Evolutionary conservation across 345 rosid genomes (phyloP).

Genomic region (Euclidium syriacum): DNA sequence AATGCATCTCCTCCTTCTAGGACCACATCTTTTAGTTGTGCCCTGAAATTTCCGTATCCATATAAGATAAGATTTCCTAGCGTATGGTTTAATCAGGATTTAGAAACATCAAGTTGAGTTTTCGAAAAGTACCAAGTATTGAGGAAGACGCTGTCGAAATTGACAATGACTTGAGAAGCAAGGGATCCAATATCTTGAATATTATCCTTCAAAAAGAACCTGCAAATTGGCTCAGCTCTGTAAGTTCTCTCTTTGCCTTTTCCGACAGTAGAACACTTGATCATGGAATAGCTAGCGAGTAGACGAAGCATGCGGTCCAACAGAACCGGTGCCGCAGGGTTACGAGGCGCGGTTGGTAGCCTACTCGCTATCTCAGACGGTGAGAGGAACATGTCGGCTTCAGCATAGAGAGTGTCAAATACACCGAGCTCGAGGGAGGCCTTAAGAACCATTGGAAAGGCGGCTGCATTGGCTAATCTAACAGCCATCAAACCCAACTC

Average conservation of each 20-base stretch:
- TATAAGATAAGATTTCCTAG: neutral
- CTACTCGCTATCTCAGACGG: slow-evolving; percentile 26
- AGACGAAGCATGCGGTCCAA: slow-evolving; percentile 38
- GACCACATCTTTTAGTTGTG: slow-evolving; percentile 35
- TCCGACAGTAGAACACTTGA: neutral
- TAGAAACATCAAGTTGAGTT: neutral
- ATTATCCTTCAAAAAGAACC: no score
- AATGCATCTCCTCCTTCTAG: no score
- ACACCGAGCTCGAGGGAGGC: slow-evolving; percentile 34
- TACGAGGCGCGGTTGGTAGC: slow-evolving; percentile 20
- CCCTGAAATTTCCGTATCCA: slow-evolving; percentile 2
- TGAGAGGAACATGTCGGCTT: slow-evolving; percentile 28
- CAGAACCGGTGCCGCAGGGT: slow-evolving; percentile 30
- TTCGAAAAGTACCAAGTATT: slow-evolving; percentile 31
- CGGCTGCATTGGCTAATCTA: slow-evolving; percentile 13
- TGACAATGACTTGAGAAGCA: no score
- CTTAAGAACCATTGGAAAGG: slow-evolving; percentile 33
- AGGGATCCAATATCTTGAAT: no score
- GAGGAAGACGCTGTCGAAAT: no score
- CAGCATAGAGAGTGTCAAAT: slow-evolving; percentile 24
- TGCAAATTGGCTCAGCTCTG: slow-evolving; percentile 24
- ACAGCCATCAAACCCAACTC: no score
- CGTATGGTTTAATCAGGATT: no score
- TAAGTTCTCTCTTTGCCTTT: slow-evolving; percentile 19
- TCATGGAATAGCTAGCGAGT: slow-evolving; percentile 26